phyloP scores from a whole-genome alignment of 495 filamentous ascomycete species.

The Lophium mytilinum region DNA sequence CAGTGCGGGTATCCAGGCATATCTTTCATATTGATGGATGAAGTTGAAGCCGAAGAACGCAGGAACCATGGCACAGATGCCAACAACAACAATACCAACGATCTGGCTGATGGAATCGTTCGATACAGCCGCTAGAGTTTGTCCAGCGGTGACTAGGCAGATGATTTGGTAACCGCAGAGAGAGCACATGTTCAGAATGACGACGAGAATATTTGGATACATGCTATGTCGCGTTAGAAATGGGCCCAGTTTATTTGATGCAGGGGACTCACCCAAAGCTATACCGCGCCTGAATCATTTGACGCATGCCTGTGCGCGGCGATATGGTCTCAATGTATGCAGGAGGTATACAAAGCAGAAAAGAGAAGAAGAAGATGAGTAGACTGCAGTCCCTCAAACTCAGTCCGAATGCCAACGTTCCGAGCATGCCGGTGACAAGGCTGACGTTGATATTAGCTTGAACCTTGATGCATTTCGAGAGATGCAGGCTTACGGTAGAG shows the following conservation, averaged over 20 bases:
- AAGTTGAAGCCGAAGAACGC: constrained; percentile 52
- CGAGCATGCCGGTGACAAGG: constrained; percentile 39
- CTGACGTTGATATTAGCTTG: too few relatives aligned
- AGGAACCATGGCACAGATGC: constrained; percentile 46
- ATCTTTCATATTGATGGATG: constrained; percentile 54
- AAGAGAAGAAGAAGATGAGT: constrained; percentile 49
- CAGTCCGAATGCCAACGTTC: constrained; percentile 41
- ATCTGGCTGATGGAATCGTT: constrained; percentile 38
- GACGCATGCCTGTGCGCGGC: constrained; percentile 45
- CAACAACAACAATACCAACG: constrained; percentile 33
- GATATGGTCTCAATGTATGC: constrained; percentile 46
- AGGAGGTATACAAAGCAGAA: constrained; percentile 41
- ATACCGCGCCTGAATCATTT: constrained; percentile 49
- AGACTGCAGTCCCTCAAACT: constrained; percentile 40
- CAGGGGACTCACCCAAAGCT: constrained; percentile 40
- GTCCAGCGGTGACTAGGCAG: constrained; percentile 40
- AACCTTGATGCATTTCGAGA: too few relatives aligned
- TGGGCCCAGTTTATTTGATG: not conserved
- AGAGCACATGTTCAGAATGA: constrained; percentile 37
- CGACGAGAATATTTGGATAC: constrained; percentile 33
- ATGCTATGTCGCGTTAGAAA: not conserved
- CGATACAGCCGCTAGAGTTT: constrained; percentile 32
- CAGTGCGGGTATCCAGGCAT: constrained; percentile 51
- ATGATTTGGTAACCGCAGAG: constrained; percentile 25
- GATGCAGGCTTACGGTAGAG: too few relatives aligned